Base-by-base conservation (phyloP, 805 yeast species). In the Metschnikowia shivogae region DNA sequence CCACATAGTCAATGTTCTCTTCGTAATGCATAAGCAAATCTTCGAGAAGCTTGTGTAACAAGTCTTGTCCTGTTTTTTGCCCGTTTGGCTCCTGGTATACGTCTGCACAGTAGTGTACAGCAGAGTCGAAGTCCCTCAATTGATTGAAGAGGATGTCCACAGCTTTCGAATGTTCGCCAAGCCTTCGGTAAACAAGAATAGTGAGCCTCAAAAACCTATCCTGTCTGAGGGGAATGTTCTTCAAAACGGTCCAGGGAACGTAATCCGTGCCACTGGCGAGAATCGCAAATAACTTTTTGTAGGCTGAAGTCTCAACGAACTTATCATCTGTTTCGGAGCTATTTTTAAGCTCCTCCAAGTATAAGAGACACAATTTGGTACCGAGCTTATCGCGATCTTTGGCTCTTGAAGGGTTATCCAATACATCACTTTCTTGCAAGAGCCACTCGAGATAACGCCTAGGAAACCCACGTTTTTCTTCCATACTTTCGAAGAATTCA, bases 131-230 rank as follows among this genome's bases (percentile, higher is more conserved):
- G 56, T 84, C 84, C 3, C 76, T 63, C 36, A 86, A 61, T 17
- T 80, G 80, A 39, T 76, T 71, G 38, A 78, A 80, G 22, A 81
- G 70, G 2, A 88, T 76, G 44, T 78, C 77, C 13, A 92, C 64
- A 0, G 88, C 82, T 40, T 79, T 74, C 9, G 73, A 72, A 57
- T 86, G 87, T 42, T 79, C 79, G 1, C 78, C 81, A 35, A 85
- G 56, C 47, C 78, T 74, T 37, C 74, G 74, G 43, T 84, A 70
- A 2, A 89, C 76, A 37, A 77, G 71, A 0, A 86, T 79, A 34
- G 78, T 73, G 33, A 83, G 69, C 20, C 76, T 65, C 7, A 75
- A 54, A 46, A 60, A 66, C 27, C 54, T 55, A 32, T 62, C 65
- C 28, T 64, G 61, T 24, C 62, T 57, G 3, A 63, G 56, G 1